phyloP scores from a whole-genome alignment of 805 yeast genomes.

The Zygosaccharomyces gambellarensis region DNA sequence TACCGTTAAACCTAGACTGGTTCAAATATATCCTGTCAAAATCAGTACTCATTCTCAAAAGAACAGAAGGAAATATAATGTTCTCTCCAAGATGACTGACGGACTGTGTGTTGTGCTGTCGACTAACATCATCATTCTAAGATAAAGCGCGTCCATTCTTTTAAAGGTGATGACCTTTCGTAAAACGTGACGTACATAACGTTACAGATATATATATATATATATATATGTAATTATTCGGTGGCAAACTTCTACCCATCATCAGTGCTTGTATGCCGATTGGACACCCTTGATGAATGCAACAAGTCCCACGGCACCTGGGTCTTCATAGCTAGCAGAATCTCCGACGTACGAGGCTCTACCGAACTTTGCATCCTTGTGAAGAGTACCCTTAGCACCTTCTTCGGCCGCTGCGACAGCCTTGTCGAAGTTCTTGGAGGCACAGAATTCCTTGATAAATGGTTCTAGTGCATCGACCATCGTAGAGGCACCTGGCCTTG shows the following conservation, averaged over 20 bases:
- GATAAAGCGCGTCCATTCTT: not conserved
- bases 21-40: conserved; percentile 88
- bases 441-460: conserved; percentile 58
- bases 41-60: conserved; percentile 47
- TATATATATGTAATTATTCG: not conserved
- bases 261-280: conserved; percentile 8
- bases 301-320: conserved; percentile 88
- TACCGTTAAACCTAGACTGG: conserved; percentile 77
- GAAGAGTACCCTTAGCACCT: conserved; percentile 74
- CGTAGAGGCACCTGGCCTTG: conserved; percentile 85
- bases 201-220: not conserved
- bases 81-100: not conserved
- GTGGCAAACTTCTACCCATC: not conserved
- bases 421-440: conserved; percentile 46
- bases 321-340: conserved; percentile 70
- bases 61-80: not conserved
- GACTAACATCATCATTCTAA: not conserved
- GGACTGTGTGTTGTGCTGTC: not conserved
- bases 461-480: conserved; percentile 87
- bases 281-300: conserved; percentile 43
- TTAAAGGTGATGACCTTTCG: not conserved
- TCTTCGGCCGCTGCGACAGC: conserved; percentile 67
- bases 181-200: not conserved
- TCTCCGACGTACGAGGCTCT: conserved; percentile 91
- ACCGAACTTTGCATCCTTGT: conserved; percentile 81